Base-by-base conservation (phyloP, 768 basidiomycete species). In the Suillus discolor region DNA sequence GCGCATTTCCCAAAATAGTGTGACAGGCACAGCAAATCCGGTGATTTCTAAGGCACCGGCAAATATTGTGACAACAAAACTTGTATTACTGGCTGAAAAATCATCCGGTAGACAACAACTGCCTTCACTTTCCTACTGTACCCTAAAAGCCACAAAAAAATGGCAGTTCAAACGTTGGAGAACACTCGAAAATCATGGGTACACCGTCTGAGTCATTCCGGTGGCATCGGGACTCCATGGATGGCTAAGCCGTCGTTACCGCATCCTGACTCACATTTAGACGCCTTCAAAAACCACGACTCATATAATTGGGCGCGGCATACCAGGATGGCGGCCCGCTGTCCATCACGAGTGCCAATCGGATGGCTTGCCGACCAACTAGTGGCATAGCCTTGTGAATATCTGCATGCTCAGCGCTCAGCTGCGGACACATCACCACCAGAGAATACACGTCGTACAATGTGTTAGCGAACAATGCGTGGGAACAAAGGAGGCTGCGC, bases 11-110 rank as follows among this genome's bases (percentile, higher is more conserved):
- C 68, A 68, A 66, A 53, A 34, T 36, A 63, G 65, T 66, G 69
- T 69, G 66, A 67, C 70, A 42, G 6, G 62, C 68, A 74, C 69
- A 47, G 71, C 76, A 71, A 64, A 45, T 49, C 62, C 31, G 54
- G 31, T 6, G 5, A 34, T 20, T 55, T 34, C 16, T 20, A 66
- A 54, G 67, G 54, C 13, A 53, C 63, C 45, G 62, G 31, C 11
- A n/a, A 18, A 20, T 6, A 34, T 20, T 7, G 25, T 5, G 36
- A 28, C 42, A 20, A 45, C 4, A 45, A n/a, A 36, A 18, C 15
- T 31, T 39, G 25, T 15, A 8, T 9, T 25, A 39, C 38, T 25
- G 53, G 16, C 28, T 28, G 6, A 28, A 53, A 28, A 41, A 23
- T 12, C 18, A 60, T 20, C 20, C 7, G 2, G 4, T 1, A 20